Base-by-base conservation (phyloP, 345 rosid genomes). In the Turnera subulata region DNA sequence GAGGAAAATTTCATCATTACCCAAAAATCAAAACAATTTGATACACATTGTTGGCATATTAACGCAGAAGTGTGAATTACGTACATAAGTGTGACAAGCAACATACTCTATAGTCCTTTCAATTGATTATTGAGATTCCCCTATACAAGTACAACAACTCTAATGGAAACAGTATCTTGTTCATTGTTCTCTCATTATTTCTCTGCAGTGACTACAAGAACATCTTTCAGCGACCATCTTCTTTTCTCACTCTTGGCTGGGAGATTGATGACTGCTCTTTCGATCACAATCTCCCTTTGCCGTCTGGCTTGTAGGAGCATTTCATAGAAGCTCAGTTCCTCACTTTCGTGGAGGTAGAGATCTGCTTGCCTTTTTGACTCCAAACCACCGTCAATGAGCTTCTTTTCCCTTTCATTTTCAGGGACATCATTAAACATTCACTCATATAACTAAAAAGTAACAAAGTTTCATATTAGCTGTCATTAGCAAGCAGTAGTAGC, bases 391-490 rank as follows among this genome's bases (percentile, higher is more conserved):
- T 82, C 92, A 68, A 64, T 64, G 33, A 85, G 81, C 77, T 85
- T 85, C 73, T 55, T 73, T 24, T 82, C 86, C 76, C 92, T 82
- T 50, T 82, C 92, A 17, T 49, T 73, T 67, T 85, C 92, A 24
- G 66, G 78, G 58, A 85, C 92, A 22, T 85, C 86, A 61, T 85
- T 85, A 79, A 85, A 85, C 92, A 85, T 82, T 86, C 92, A 85
- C n/a, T n/a, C n/a, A n/a, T n/a, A n/a, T n/a, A n/a, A n/a, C n/a
- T n/a, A n/a, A n/a, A n/a, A n/a, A n/a, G n/a, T n/a, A n/a, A n/a
- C n/a, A n/a, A n/a, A n/a, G n/a, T n/a, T n/a, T n/a, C n/a, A n/a
- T n/a, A n/a, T n/a, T n/a, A n/a, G n/a, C n/a, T n/a, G n/a, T n/a
- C n/a, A n/a, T n/a, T n/a, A n/a, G n/a, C n/a, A n/a, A n/a, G n/a